Evolutionary conservation across 2,329 filamentous ascomycete genomes (phyloP).

Genomic region (Fusarium torulosum): DNA sequence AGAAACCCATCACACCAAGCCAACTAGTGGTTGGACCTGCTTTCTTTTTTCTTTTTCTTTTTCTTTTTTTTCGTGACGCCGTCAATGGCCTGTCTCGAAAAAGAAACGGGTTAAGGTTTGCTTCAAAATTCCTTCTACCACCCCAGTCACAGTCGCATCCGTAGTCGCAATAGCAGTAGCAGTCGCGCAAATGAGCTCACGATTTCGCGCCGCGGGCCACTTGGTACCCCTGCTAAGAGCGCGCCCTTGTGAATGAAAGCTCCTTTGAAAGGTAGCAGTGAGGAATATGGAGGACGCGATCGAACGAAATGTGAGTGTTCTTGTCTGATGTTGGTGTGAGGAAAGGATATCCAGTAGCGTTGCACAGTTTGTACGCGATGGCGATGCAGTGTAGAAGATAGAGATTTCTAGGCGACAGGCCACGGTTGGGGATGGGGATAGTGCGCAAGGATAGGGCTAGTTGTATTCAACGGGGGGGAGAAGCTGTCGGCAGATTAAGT

Average conservation of each 20-base stretch:
- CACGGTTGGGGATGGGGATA: constrained; percentile 10
- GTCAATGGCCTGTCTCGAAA: constrained; percentile 41
- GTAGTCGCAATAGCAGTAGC: constrained; percentile 20
- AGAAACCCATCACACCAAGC: constrained; percentile 18
- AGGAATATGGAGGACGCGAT: constrained; percentile 9
- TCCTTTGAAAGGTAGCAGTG: constrained; percentile 13
- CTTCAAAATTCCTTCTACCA: constrained; percentile 35
- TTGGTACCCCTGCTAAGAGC: constrained; percentile 35
- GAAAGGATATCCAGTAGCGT: constrained; percentile 22
- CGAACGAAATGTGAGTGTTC: constrained; percentile 3
- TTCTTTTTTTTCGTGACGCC: constrained; percentile 23
- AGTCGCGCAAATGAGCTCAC: constrained; percentile 45
- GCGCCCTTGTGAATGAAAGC: constrained; percentile 22
- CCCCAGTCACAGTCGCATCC: constrained; percentile 30
- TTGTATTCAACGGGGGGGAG: not conserved
- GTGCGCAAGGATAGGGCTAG: constrained; percentile 9
- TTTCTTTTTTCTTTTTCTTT: not conserved
- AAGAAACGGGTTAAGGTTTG: constrained; percentile 34
- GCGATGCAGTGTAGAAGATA: constrained; percentile 31
- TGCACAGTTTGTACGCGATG: constrained; percentile 34
- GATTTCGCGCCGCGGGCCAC: constrained; percentile 26
- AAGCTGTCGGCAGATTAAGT: constrained; percentile 12
- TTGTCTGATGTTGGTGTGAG: not conserved
- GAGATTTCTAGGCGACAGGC: constrained; percentile 26
- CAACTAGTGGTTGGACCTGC: constrained; percentile 25